Conservation (phyloP, 176 grass and related monocot species). For the Paspalum notatum region DNA sequence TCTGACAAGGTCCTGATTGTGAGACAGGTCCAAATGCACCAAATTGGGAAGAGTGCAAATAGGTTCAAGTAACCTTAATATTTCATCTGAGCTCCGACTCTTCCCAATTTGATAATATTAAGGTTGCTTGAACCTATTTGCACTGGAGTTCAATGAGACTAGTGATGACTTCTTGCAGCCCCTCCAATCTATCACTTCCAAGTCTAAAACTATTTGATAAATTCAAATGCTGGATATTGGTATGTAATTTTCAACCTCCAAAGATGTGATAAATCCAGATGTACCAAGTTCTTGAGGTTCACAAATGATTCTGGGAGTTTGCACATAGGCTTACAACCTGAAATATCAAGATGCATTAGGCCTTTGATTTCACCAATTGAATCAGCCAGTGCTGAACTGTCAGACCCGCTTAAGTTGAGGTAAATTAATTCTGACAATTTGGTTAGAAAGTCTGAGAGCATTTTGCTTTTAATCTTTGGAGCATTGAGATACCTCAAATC, state of each 20-base stretch:
- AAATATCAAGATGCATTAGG: background rate
- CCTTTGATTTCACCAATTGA: background rate
- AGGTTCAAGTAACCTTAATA: background rate
- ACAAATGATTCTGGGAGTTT: no score
- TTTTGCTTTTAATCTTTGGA: no score
- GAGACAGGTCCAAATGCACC: constrained; percentile 3
- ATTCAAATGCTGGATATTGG: no score
- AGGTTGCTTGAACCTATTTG: no score
- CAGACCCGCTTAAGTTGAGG: background rate
- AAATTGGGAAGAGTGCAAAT: background rate
- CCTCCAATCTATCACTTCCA: no score
- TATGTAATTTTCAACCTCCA: no score
- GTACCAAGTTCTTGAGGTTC: no score
- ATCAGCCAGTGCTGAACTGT: background rate
- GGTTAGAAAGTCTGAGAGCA: background rate
- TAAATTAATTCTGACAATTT: background rate
- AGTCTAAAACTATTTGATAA: no score
- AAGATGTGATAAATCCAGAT: no score
- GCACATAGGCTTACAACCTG: background rate
- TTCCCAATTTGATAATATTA: no score
- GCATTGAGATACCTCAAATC: background rate
- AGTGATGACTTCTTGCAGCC: background rate
- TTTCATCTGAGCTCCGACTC: no score
- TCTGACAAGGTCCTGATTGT: fast-evolving
- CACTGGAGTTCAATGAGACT: background rate